These are phyloP conservation scores for Eustoma russellianum DNA, from an alignment of 257 asterid species.

Conservation along the genomic window DNA sequence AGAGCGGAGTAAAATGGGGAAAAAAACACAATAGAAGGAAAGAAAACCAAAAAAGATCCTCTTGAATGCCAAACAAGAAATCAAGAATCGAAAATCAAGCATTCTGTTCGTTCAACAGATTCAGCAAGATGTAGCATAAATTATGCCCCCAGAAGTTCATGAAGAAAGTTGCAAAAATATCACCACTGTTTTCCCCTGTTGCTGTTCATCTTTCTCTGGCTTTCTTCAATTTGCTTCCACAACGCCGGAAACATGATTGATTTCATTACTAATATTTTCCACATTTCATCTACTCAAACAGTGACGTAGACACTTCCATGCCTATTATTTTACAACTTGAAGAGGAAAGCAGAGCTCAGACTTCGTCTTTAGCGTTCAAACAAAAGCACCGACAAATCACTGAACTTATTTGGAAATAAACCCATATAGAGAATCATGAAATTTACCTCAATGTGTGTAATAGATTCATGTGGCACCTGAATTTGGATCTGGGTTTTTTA, in stretches of 20 bases:
- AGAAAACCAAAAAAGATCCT: slow-evolving; percentile 3
- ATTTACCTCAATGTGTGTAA: too few relatives aligned
- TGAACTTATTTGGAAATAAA: background rate
- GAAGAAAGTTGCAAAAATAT: slow-evolving; percentile 14
- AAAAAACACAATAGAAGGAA: background rate
- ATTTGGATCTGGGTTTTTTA: slow-evolving; percentile 50
- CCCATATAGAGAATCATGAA: too few relatives aligned
- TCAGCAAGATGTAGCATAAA: background rate
- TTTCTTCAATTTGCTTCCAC: slow-evolving; percentile 13
- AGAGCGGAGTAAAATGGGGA: slow-evolving; percentile 1
- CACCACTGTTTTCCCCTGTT: slow-evolving; percentile 8
- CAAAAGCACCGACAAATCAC: too few relatives aligned
- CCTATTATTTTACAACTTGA: slow-evolving; percentile 18
- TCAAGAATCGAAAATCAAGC: slow-evolving; percentile 22
- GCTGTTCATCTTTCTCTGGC: slow-evolving; percentile 1
- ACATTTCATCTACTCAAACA: slow-evolving; percentile 16
- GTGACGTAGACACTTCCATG: slow-evolving; percentile 17
- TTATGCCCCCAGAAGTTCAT: slow-evolving; percentile 19
- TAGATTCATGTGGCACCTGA: slow-evolving; percentile 36
- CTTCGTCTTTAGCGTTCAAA: slow-evolving; percentile 42
- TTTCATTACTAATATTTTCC: slow-evolving; percentile 1
- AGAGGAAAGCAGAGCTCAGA: slow-evolving; percentile 33
- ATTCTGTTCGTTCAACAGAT: slow-evolving; percentile 6
- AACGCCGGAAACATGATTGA: slow-evolving; percentile 1
- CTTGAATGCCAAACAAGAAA: slow-evolving; percentile 14